Base-by-base conservation (phyloP, 441 rosid genomes). In the Melastoma candidum region DNA sequence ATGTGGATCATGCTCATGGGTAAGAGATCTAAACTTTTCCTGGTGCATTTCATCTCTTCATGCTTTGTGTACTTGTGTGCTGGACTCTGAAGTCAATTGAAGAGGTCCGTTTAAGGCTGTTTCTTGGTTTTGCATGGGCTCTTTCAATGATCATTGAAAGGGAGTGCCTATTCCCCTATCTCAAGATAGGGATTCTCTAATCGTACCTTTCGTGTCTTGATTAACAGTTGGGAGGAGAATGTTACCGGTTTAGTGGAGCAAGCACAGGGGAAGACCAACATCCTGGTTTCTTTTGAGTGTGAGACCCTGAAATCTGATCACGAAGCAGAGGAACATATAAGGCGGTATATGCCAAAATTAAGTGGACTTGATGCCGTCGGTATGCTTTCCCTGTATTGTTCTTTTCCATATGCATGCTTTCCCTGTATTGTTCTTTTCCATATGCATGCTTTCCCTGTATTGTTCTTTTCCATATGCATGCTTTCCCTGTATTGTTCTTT, bases 261-360 rank as follows among this genome's bases (percentile, higher is more conserved):
- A 54, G 69, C 75, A 48, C 77, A 80, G 11, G 80, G 78, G 61
- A 81, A 80, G 80, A 79, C 69, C 71, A 84, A 81, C 74, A 71
- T 86, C 27, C 50, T 48, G 24, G 64, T 93, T 65, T 81, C 83
- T 3, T 89, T 93, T 45, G 95, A 76, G 69, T 89, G 98, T 26
- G 95, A 84, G 76, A 93, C 96, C 26, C 67, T 89, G 72, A 93
- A 93, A 77, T 83, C 97, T 25, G 98, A 81, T 7, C 58, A 82
- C 58, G 92, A 86, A 61, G 98, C 98, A 12, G 97, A 84, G 70
- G 96, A 86, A 14, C 97, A 89, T 72, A 77, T 86, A 65, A 71
- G 63, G 64, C 77, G 73, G 71, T 93, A 74, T 74, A 83, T 86
- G 93, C 98, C 97, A 46, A 93, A 89, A 66, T 53, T 93, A 76